Percentiles rank a stretch among this genome's conserved stretches.
phyloP scores from a whole-genome alignment of 441 rosid genomes.

The Kokia cookei region DNA sequence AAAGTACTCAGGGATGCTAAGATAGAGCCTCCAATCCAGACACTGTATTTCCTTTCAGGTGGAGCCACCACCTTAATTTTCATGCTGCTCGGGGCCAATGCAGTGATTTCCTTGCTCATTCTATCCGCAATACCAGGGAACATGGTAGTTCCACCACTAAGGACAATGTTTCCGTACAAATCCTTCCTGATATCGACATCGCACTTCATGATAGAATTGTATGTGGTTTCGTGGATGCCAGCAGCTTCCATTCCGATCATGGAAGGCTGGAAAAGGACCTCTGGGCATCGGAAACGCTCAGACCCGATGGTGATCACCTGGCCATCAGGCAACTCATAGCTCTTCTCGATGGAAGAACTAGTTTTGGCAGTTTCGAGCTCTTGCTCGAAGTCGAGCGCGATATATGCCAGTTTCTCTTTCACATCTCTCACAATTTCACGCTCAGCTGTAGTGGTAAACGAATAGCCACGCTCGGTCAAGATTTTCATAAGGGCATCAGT shows the following conservation, averaged over 20 bases:
- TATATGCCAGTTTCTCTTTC: slow-evolving; percentile 72
- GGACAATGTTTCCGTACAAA: slow-evolving; percentile 70
- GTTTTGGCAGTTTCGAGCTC: slow-evolving; percentile 65
- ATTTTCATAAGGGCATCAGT: slow-evolving; percentile 72
- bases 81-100: slow-evolving; percentile 81
- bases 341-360: slow-evolving; percentile 63
- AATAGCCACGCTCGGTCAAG: slow-evolving; percentile 69
- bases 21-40: slow-evolving; percentile 75
- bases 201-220: slow-evolving; percentile 73
- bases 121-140: slow-evolving; percentile 67
- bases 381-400: slow-evolving; percentile 72
- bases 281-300: slow-evolving; percentile 82
- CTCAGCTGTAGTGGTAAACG: slow-evolving; percentile 77
- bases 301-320: slow-evolving; percentile 72
- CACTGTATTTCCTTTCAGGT: slow-evolving; percentile 77
- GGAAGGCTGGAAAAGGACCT: slow-evolving; percentile 73
- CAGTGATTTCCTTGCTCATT: slow-evolving; percentile 79
- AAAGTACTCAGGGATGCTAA: slow-evolving; percentile 71
- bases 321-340: slow-evolving; percentile 74
- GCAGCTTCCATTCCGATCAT: slow-evolving; percentile 78
- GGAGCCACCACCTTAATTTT: slow-evolving; percentile 77
- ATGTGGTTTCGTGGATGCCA: slow-evolving; percentile 74
- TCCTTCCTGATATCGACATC: slow-evolving; percentile 77
- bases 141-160: slow-evolving; percentile 77
- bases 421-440: slow-evolving; percentile 73